phyloP scores from a whole-genome alignment of 148 eudicot genomes.

The Linanthus parryae region DNA sequence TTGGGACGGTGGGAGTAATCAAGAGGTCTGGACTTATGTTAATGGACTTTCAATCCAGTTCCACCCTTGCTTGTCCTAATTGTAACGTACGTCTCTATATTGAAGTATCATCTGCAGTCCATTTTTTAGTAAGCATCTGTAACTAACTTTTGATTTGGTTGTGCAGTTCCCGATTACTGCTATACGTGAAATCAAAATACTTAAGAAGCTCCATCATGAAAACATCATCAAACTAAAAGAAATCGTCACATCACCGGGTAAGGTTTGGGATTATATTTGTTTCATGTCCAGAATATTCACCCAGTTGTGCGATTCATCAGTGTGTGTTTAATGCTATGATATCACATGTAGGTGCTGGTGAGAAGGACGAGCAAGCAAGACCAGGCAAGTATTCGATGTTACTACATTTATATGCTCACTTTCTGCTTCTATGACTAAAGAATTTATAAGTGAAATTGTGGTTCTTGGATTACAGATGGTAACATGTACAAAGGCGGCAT shows the following conservation, averaged over 20 bases:
- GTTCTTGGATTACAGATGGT: slow-evolving; percentile 36
- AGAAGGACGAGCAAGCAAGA: slow-evolving; percentile 47
- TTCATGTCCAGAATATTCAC: not conserved
- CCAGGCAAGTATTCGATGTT: slow-evolving; percentile 29
- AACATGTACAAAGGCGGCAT: slow-evolving; percentile 71
- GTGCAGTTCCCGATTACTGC: slow-evolving; percentile 70
- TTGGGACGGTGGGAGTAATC: not conserved
- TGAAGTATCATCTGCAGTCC: not conserved
- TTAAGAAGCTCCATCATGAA: slow-evolving; percentile 66
- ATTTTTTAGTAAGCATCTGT: too few species aligned
- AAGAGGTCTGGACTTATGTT: not conserved
- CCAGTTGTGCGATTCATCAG: not conserved
- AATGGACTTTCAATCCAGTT: too few species aligned
- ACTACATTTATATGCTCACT: not conserved
- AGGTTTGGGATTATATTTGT: too few species aligned
- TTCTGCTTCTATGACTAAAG: not conserved
- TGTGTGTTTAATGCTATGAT: not conserved
- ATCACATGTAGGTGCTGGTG: slow-evolving; percentile 16
- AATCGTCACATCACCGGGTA: slow-evolving; percentile 68
- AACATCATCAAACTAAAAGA: slow-evolving; percentile 60
- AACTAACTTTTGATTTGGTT: slow-evolving; percentile 9
- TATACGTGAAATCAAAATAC: slow-evolving; percentile 58
- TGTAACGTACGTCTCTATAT: too few species aligned
- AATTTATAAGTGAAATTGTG: not conserved
- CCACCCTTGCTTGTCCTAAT: too few species aligned